A percentile compares a stretch with the other conserved stretches of the same genome.
phyloP scores from a whole-genome alignment of 257 asterid genomes.

The Plantago major region DNA sequence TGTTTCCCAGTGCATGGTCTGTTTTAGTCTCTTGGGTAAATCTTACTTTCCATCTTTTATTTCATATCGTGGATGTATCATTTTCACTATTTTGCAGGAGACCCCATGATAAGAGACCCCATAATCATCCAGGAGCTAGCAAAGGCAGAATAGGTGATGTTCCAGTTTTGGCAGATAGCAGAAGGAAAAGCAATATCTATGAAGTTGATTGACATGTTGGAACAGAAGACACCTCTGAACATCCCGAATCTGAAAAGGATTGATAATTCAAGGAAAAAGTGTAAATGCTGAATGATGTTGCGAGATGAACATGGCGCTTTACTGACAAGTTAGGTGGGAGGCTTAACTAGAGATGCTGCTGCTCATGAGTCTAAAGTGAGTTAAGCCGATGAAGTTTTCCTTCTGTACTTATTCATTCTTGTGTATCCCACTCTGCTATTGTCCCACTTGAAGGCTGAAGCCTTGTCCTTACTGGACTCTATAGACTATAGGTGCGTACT shows the following conservation, averaged over 20 bases:
- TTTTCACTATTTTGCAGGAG: constrained; percentile 53
- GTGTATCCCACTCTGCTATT: no score
- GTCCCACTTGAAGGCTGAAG: no score
- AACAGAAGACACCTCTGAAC: constrained; percentile 2
- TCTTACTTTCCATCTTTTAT: constrained; percentile 2
- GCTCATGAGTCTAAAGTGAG: no score
- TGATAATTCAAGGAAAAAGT: background rate
- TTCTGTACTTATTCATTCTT: no score
- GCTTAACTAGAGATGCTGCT: constrained; percentile 7
- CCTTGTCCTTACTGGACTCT: no score
- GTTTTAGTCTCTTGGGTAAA: background rate
- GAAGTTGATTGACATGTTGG: background rate
- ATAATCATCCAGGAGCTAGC: background rate
- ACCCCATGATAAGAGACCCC: constrained; percentile 64
- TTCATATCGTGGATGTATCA: constrained; percentile 5
- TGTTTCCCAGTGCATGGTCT: constrained; percentile 6
- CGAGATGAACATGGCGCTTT: background rate
- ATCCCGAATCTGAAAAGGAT: background rate
- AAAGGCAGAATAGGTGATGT: constrained; percentile 15
- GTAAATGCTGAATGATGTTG: background rate
- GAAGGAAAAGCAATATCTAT: background rate
- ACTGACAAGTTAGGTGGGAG: background rate
- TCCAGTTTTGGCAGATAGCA: constrained; percentile 24
- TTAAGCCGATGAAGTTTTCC: constrained; percentile 1
- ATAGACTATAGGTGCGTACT: no score